Evolutionary conservation across 495 filamentous ascomycete genomes (phyloP), one percentile per base, ranked within the genome.

Genomic region (Talaromyces ruber): DNA sequence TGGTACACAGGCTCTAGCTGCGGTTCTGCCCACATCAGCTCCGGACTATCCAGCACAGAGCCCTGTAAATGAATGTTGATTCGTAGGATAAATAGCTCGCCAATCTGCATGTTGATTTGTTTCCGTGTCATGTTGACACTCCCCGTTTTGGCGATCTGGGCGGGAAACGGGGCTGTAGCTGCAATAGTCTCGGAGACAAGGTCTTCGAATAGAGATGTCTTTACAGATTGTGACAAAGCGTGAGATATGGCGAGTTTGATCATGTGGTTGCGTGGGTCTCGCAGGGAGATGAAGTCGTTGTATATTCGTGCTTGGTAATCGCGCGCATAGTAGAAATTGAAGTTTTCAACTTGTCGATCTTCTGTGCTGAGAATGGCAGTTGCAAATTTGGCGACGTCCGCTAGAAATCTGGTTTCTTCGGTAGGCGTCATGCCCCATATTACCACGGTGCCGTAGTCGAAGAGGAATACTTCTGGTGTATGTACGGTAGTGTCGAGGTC

Each of bases 361-460:
- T 94, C 92, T 2, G 85, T 84, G 14, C 83, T 84, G 56, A 98
- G 79, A 70, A 96, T 97, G 65, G 97, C 93, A 24, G 81, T 80
- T 68, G 97, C 95, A 69, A 98, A 98, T 69, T 93, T 96, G n/a
- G 90, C 86, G 57, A 98, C 88, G 66, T 98, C 94, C 62, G 92
- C 93, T 5, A 98, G 77, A 68, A 98, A 96, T 25, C 88, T 82
- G 53, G 88, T 84, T 72, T 98, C 94, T 64, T 98, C 86, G 7
- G 83, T 78, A 7, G 88, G 74, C 1, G 90, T 86, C 93, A 98
- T 96, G 62, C 94, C 94, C 94, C 94, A 98, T 71, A 98, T 93
- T n/a, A 98, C 94, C n/a, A 97, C 90, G n/a, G 96, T 95, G 45
- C 94, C 94, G 68, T 98, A 98, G 65, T 96, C 88, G 70, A 97